Conservation (phyloP, 176 grass and related monocot genomes). For the Carex pumila region DNA sequence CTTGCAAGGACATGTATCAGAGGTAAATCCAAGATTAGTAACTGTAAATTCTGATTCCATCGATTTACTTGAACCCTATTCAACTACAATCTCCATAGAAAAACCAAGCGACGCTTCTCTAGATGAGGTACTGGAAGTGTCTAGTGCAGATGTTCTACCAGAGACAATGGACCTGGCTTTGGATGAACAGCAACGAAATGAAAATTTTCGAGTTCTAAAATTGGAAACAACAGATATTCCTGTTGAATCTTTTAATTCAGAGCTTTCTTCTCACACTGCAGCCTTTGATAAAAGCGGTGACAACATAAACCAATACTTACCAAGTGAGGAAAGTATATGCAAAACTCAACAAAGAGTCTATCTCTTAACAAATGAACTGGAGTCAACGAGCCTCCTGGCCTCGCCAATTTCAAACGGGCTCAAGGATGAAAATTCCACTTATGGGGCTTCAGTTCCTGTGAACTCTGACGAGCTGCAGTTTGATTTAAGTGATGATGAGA, state of each 20-base stretch:
- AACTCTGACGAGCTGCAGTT: slow-evolving; percentile 69
- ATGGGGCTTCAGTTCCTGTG: slow-evolving; percentile 27
- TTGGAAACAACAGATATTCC: neutral
- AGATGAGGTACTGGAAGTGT: neutral
- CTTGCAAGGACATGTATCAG: neutral
- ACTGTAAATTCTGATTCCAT: neutral
- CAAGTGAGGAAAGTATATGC: neutral
- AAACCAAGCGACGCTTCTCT: neutral
- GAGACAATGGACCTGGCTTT: neutral
- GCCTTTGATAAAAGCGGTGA: neutral
- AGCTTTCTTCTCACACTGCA: neutral
- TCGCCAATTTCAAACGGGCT: slow-evolving; percentile 24
- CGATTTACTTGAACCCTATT: neutral
- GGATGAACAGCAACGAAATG: neutral
- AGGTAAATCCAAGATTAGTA: slow-evolving; percentile 4
- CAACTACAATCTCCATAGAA: neutral
- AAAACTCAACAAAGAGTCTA: neutral
- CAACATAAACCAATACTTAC: neutral
- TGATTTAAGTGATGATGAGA: slow-evolving; percentile 54
- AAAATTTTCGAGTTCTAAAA: neutral
- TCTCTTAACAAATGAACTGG: slow-evolving; percentile 16
- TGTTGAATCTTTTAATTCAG: neutral
- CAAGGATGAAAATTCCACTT: neutral
- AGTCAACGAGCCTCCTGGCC: neutral
- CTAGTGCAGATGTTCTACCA: neutral